Evolutionary conservation across 2,329 filamentous ascomycete species (phyloP), one percentile per base, ranked within the genome.

Genomic region (Phoma sp.): DNA sequence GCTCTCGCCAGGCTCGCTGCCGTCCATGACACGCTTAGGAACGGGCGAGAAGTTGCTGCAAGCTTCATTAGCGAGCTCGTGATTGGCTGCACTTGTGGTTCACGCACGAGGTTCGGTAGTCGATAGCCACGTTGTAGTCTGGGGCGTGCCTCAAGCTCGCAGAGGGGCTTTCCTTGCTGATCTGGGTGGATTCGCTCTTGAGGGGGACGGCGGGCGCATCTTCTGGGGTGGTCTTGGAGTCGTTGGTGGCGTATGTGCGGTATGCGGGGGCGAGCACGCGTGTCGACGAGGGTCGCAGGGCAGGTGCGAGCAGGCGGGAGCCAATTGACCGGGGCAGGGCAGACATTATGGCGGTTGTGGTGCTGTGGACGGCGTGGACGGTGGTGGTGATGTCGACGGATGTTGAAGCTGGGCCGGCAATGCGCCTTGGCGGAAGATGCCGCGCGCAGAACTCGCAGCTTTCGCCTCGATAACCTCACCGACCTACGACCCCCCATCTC

Each of bases 21-120:
- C 95, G 72, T 96, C 89, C 84, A 96, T 92, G 56, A 97, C 84
- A 62, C 87, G 84, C 80, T 90, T 93, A 53, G 95, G 93, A 18
- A 97, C 87, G 17, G 93, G 95, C 1, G 93, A 96, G 78, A 91
- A 99, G 72, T 87, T 87, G 56, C 93, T 97, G 71, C 38, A 33
- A 29, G 52, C 25, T 36, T 40, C 38, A 61, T 76, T 55, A 74
- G 69, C 50, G 47, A 49, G 47, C 40, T 32, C 38, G 28, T 39
- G 14, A 45, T 25, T 20, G 40, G 38, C 14, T 42, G 33, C 7
- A 15, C 7, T 48, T 11, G 14, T 11, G 36, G 7, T 25, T 20
- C 59, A 68, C 88, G 74, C 84, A 97, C 93, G 93, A 97, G 62
- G 92, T 96, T 60, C 90, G 90, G 78, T 92, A 93, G 78, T 98